Conservation (phyloP, 164 flowering plant genomes). For the Euptelea pleiosperma region DNA sequence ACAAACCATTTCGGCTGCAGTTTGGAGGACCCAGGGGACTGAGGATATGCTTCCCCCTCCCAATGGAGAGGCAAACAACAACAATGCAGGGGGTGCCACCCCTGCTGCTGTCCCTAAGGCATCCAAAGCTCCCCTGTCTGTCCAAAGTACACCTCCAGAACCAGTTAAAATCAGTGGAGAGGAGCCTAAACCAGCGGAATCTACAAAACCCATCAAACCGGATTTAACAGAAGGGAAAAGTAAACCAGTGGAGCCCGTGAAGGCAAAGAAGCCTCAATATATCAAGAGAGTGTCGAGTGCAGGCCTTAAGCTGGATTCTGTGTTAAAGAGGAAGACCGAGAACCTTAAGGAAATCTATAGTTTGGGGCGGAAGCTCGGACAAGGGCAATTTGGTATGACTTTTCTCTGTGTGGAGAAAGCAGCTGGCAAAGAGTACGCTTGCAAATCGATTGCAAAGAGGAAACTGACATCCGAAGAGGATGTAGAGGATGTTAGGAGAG, state of each 20-base stretch:
- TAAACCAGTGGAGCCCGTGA: conserved; percentile 18
- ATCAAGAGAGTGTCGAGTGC: conserved; percentile 41
- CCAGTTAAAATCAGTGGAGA: conserved; percentile 12
- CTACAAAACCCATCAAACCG: conserved; percentile 1
- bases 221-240: conserved; percentile 18
- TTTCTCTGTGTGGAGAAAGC: conserved; percentile 51
- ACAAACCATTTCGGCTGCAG: conserved; percentile 26
- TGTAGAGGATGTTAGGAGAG: conserved; percentile 77
- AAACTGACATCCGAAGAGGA: conserved; percentile 58
- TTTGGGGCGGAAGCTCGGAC: conserved; percentile 65
- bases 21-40: conserved; percentile 21
- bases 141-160: conserved; percentile 17
- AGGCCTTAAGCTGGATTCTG: conserved; percentile 53
- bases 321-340: conserved; percentile 52
- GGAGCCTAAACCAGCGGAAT: neutral
- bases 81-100: neutral
- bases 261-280: conserved; percentile 36
- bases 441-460: conserved; percentile 70
- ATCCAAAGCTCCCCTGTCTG: conserved; percentile 10
- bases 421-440: conserved; percentile 49
- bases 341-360: conserved; percentile 54
- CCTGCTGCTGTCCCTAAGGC: neutral
- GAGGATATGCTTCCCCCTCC: conserved; percentile 11
- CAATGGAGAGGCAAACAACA: neutral
- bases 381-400: conserved; percentile 74